Percentiles rank a stretch among this genome's conserved stretches.
Evolutionary conservation across 345 rosid genomes (phyloP).

Genomic region (Linum lewisii): DNA sequence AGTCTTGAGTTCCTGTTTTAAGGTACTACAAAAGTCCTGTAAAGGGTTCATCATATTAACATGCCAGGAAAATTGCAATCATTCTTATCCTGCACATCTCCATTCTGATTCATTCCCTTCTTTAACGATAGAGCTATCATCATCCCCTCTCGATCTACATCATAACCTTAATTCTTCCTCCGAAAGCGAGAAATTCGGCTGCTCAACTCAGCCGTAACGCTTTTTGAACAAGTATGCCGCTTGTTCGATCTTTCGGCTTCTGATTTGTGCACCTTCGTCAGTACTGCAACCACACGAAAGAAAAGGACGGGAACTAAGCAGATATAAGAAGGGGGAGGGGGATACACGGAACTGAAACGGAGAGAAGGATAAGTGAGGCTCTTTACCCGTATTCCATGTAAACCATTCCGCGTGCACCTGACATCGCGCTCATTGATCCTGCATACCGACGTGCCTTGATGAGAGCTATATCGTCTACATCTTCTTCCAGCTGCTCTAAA

Average conservation of each 20-base stretch:
- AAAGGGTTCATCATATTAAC: too few species aligned
- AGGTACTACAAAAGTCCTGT: too few species aligned
- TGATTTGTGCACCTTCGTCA: constrained; percentile 34
- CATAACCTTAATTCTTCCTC: too few species aligned
- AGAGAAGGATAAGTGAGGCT: not conserved
- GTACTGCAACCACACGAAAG: constrained; percentile 29
- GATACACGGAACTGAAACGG: not conserved
- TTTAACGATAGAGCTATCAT: too few species aligned
- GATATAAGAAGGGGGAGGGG: not conserved
- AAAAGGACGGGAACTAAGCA: too few species aligned
- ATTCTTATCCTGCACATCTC: too few species aligned
- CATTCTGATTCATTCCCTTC: too few species aligned
- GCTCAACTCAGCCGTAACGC: constrained; percentile 37
- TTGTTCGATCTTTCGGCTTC: constrained; percentile 75
- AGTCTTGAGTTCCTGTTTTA: too few species aligned
- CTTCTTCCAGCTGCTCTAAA: constrained; percentile 79
- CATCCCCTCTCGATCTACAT: too few species aligned
- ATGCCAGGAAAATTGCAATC: too few species aligned
- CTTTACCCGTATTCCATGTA: constrained; percentile 81
- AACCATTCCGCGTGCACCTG: constrained; percentile 80
- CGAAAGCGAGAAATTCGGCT: not conserved
- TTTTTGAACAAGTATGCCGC: constrained; percentile 68
- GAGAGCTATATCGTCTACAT: constrained; percentile 76
- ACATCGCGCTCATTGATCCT: constrained; percentile 81
- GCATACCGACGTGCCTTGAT: constrained; percentile 51